Evolutionary conservation across 129 eudicot species (phyloP).

Genomic region (Heracleum sosnowskyi): DNA sequence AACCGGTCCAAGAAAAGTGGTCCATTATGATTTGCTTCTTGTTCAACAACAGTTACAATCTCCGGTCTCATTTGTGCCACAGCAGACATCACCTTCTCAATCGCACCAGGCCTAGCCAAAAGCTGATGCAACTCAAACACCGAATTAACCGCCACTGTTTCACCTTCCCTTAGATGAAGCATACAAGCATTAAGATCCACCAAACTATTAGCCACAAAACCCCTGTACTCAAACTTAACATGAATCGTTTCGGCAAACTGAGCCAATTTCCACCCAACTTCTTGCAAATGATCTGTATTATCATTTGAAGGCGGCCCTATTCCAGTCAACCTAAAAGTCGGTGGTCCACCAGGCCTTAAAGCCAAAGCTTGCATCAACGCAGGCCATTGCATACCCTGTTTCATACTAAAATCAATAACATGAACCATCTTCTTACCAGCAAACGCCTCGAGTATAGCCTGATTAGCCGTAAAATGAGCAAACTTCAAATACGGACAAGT

Average conservation of each 20-base stretch:
- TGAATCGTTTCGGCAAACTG: slow-evolving; percentile 4
- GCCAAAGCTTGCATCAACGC: slow-evolving; percentile 25
- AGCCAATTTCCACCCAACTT: slow-evolving; percentile 15
- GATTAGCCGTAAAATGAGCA: slow-evolving; percentile 10
- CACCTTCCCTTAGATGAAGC: slow-evolving; percentile 7
- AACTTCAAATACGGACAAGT: slow-evolving; percentile 5
- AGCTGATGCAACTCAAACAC: slow-evolving; percentile 4
- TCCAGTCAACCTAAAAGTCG: slow-evolving; percentile 21
- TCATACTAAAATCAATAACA: slow-evolving; percentile 27
- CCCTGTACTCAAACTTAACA: slow-evolving; percentile 6
- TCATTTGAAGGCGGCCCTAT: slow-evolving; percentile 20
- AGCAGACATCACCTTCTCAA: background rate
- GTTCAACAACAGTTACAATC: slow-evolving; percentile 20
- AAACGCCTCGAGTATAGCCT: background rate
- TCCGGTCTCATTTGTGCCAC: slow-evolving; percentile 13
- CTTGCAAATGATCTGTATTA: slow-evolving; percentile 9
- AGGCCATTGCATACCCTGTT: slow-evolving; percentile 28
- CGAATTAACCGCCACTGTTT: background rate
- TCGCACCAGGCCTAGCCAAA: background rate
- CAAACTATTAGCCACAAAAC: slow-evolving; percentile 11
- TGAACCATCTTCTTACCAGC: slow-evolving; percentile 9
- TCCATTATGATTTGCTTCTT: slow-evolving; percentile 14
- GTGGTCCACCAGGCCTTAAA: slow-evolving; percentile 21
- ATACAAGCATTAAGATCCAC: slow-evolving; percentile 3
- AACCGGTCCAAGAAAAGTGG: slow-evolving; percentile 11